phyloP scores from a whole-genome alignment of 768 basidiomycete genomes.

The Amanita subjunquillea region DNA sequence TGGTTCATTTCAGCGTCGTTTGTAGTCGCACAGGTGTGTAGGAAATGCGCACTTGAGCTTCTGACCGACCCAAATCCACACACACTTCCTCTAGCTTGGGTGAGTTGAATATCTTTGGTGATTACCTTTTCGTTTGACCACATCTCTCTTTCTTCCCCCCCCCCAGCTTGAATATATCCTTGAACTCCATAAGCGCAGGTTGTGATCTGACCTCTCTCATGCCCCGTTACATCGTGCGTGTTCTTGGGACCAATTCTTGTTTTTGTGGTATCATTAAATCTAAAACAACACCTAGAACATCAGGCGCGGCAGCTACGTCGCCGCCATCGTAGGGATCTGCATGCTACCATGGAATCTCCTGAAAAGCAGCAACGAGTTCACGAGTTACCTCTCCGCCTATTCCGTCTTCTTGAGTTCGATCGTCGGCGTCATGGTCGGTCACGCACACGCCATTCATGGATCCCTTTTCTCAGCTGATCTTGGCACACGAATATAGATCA shows the following conservation, averaged over 20 bases:
- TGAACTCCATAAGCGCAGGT: conserved; percentile 75
- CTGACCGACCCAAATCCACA: neutral
- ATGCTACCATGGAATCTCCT: conserved; percentile 75
- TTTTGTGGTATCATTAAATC: too few relatives aligned
- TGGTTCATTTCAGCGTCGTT: conserved; percentile 72
- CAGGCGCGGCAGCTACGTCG: conserved; percentile 74
- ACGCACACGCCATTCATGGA: neutral
- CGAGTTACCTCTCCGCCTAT: conserved; percentile 75
- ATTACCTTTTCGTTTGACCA: neutral
- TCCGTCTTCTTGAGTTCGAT: conserved; percentile 76
- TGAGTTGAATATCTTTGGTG: neutral
- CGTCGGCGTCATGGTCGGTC: conserved; percentile 60
- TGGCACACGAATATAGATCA: conserved; percentile 33
- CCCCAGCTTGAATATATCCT: conserved; percentile 64
- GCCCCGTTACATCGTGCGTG: conserved; percentile 61
- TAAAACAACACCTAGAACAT: conserved; percentile 41
- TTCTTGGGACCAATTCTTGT: neutral
- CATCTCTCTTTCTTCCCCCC: neutral
- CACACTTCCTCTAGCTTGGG: neutral
- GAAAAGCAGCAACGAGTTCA: conserved; percentile 64
- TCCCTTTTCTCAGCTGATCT: too few relatives aligned
- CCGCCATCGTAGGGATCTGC: conserved; percentile 62
- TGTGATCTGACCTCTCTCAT: conserved; percentile 73
- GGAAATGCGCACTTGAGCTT: neutral
- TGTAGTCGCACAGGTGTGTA: conserved; percentile 61